Evolutionary conservation across 352 stramenopile species (phyloP).

Genomic region (Globisporangium recalcitrans): DNA sequence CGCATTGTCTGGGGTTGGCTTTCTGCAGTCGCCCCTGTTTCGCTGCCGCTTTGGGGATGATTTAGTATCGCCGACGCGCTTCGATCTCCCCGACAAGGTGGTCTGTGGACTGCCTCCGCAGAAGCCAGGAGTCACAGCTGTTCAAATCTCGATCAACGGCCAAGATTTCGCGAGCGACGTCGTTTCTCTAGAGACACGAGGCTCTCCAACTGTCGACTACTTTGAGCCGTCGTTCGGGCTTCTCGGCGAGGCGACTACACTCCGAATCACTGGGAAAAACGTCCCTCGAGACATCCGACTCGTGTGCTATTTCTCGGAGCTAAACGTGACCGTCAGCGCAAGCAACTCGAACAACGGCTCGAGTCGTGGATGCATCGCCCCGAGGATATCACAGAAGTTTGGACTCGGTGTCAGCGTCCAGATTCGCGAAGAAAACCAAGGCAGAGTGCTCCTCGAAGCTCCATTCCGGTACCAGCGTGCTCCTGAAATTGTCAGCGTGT

Average conservation of each 20-base stretch:
- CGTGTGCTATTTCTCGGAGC: slow-evolving; percentile 19
- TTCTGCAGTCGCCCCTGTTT: slow-evolving; percentile 13
- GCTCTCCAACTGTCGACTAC: slow-evolving; percentile 21
- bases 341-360: not conserved
- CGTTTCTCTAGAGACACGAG: slow-evolving; percentile 9
- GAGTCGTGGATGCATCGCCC: not conserved
- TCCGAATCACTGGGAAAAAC: slow-evolving; percentile 25
- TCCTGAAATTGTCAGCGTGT: slow-evolving; percentile 11
- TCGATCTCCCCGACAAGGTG: not conserved
- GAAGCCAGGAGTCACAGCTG: not conserved
- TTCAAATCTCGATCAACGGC: slow-evolving; percentile 31
- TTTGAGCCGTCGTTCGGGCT: slow-evolving; percentile 17
- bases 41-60: slow-evolving; percentile 8
- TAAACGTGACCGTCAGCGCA: not conserved
- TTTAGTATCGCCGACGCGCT: not conserved
- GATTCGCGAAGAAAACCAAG: slow-evolving; percentile 25
- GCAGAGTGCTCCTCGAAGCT: slow-evolving; percentile 19
- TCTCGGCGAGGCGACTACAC: slow-evolving; percentile 14
- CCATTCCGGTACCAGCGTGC: slow-evolving; percentile 22
- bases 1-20: slow-evolving; percentile 4
- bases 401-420: slow-evolving; percentile 9
- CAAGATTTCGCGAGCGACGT: slow-evolving; percentile 31
- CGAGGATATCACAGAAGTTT: not conserved
- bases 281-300: slow-evolving; percentile 21
- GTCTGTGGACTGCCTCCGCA: slow-evolving; percentile 10